Percentiles rank a stretch among this genome's conserved stretches.
These are phyloP conservation scores for Diaporthe aspalathi DNA, from an alignment of 2,329 filamentous ascomycete species.

Conservation along the genomic window DNA sequence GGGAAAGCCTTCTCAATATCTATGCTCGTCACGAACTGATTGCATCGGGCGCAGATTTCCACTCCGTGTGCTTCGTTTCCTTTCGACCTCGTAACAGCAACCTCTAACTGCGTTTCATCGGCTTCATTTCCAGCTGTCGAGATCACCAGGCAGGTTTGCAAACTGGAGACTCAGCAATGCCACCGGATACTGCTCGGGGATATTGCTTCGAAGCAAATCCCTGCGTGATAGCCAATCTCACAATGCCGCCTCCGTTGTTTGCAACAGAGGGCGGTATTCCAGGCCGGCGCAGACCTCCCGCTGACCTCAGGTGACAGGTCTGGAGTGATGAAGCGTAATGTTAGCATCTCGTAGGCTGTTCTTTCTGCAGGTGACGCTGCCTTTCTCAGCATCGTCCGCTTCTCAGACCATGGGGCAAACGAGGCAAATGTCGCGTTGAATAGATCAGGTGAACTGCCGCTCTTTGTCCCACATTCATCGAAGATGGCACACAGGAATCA, in stretches of 20 bases:
- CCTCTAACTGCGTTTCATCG: not conserved
- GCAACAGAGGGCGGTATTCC: not conserved
- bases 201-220: not conserved
- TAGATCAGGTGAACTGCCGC: too few relatives aligned
- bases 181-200: not conserved
- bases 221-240: not conserved
- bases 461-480: not conserved
- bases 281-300: not conserved
- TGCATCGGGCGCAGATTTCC: not conserved
- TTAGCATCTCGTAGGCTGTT: not conserved
- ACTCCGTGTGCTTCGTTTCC: not conserved
- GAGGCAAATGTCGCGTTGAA: not conserved
- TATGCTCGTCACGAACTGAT: not conserved
- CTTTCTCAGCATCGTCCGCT: not conserved
- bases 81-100: not conserved
- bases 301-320: too few relatives aligned
- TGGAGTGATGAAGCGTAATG: not conserved
- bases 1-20: not conserved
- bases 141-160: not conserved
- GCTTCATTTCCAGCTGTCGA: not conserved
- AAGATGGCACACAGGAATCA: not conserved
- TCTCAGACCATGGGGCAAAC: not conserved
- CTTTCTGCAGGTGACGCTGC: not conserved
- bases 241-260: not conserved
- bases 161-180: not conserved